Evolutionary conservation across 2,329 filamentous ascomycete species (phyloP).

Genomic region (Xylariaceae sp.): DNA sequence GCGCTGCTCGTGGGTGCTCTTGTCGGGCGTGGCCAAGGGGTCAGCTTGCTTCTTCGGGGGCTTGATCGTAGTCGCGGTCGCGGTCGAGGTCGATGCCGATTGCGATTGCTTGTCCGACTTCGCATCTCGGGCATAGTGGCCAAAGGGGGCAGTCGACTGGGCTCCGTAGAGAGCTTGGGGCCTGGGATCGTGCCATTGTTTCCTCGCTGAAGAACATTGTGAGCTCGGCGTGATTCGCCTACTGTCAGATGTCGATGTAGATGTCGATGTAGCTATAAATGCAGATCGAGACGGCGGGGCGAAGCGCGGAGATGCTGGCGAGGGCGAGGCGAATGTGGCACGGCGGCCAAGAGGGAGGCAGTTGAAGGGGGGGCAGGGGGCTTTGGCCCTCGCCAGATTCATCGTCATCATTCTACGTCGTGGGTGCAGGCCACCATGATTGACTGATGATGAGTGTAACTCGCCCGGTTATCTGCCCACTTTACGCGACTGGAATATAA

Average conservation of each 20-base stretch:
- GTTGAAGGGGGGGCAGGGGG: conserved; percentile 20
- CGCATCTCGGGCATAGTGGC: conserved; percentile 18
- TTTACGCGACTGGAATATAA: neutral
- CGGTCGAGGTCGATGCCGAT: no score
- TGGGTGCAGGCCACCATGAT: conserved; percentile 18
- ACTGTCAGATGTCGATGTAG: no score
- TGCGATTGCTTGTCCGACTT: conserved; percentile 10
- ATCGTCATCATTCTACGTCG: conserved; percentile 25
- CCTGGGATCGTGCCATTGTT: conserved; percentile 6
- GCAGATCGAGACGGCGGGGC: no score
- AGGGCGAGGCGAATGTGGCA: neutral
- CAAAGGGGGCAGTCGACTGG: conserved; percentile 15
- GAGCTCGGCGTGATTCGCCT: conserved; percentile 13
- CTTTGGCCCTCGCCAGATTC: conserved; percentile 23
- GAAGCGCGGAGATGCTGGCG: no score
- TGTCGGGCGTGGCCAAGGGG: conserved; percentile 62
- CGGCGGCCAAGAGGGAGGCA: conserved; percentile 12
- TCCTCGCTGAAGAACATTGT: conserved; percentile 18
- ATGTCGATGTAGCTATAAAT: no score
- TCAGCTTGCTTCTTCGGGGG: conserved; percentile 37
- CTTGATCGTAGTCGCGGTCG: conserved; percentile 5
- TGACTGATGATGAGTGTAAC: neutral
- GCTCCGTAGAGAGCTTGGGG: conserved; percentile 8
- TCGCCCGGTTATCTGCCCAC: no score
- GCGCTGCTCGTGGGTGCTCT: conserved; percentile 79